phyloP scores from a whole-genome alignment of 2,329 filamentous ascomycete genomes.

The Plenodomus lindquistii region DNA sequence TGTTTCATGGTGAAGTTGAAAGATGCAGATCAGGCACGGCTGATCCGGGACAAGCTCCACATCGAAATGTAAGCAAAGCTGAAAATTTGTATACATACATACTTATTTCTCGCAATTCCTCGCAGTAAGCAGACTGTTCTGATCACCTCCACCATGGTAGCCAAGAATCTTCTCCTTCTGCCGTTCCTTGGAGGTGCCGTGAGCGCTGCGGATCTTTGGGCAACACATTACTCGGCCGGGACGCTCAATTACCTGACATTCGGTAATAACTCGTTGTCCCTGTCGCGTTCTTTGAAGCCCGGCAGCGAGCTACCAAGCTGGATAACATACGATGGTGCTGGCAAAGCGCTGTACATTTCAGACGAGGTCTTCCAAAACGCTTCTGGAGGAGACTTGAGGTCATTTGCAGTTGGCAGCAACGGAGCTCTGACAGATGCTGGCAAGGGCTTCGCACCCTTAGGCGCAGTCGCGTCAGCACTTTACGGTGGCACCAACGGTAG shows the following conservation, averaged over 20 bases:
- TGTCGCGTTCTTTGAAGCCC: conserved; percentile 21
- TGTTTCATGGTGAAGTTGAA: conserved; percentile 18
- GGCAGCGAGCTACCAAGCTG: conserved; percentile 34
- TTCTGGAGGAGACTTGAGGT: conserved; percentile 24
- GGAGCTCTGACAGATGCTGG: conserved; percentile 25
- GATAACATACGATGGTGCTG: conserved; percentile 34
- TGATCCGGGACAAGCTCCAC: conserved; percentile 1
- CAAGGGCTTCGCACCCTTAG: conserved; percentile 27
- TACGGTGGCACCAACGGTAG: conserved; percentile 36
- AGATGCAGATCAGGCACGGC: conserved; percentile 11
- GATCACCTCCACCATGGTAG: conserved; percentile 23
- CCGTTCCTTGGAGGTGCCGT: conserved; percentile 31
- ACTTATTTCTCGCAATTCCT: conserved; percentile 4
- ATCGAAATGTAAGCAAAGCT: conserved; percentile 1
- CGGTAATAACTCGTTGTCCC: conserved; percentile 24
- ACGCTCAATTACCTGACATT: conserved; percentile 35
- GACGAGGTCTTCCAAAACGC: conserved; percentile 29
- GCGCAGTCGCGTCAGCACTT: conserved; percentile 29
- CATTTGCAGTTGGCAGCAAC: conserved; percentile 30
- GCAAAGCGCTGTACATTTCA: conserved; percentile 31
- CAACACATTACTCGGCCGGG: conserved; percentile 33
- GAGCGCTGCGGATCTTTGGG: conserved; percentile 33
- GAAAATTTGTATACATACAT: conserved; percentile 13
- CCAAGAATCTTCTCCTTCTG: conserved; percentile 23
- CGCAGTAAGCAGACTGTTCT: neutral